Percentiles rank a stretch among this genome's conserved stretches.
These are phyloP conservation scores for Magnusiomyces tetraspermus DNA, from an alignment of 1,139 yeast species.

Conservation along the genomic window DNA sequence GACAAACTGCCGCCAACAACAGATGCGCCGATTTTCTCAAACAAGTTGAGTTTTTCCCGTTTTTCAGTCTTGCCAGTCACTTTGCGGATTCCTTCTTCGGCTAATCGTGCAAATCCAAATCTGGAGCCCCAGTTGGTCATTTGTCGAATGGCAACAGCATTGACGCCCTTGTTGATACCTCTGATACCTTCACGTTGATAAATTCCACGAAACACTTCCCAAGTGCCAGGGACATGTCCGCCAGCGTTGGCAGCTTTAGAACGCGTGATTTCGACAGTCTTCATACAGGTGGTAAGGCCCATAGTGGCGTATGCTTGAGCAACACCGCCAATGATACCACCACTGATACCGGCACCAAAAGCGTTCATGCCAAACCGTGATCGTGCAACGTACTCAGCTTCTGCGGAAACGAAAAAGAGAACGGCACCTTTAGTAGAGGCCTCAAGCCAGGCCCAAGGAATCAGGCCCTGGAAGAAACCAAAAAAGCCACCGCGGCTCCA, in stretches of 20 bases:
- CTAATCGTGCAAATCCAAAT: slow-evolving; percentile 84
- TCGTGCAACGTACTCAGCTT: slow-evolving; percentile 72
- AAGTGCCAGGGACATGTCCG: slow-evolving; percentile 59
- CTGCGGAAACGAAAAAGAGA: slow-evolving; percentile 80
- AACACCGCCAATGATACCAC: slow-evolving; percentile 92
- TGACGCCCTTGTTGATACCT: slow-evolving; percentile 96
- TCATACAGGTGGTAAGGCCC: slow-evolving; percentile 98
- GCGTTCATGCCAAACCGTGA: slow-evolving; percentile 50
- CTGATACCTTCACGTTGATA: slow-evolving; percentile 76
- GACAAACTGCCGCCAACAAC: slow-evolving; percentile 94
- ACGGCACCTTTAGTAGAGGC: slow-evolving; percentile 98
- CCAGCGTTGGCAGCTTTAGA: slow-evolving; percentile 67
- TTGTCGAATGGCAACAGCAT: slow-evolving; percentile 98
- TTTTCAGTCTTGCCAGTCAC: slow-evolving; percentile 50
- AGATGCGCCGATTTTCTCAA: slow-evolving; percentile 65
- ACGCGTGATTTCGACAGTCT: slow-evolving; percentile 84
- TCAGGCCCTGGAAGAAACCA: slow-evolving; percentile 93
- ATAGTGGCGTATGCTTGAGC: slow-evolving; percentile 94
- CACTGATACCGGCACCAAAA: slow-evolving; percentile 82
- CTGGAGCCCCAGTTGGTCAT: slow-evolving; percentile 99
- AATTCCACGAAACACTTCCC: slow-evolving; percentile 78
- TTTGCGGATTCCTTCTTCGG: slow-evolving; percentile 72
- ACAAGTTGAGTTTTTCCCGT: slow-evolving; percentile 51
- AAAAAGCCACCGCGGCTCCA: slow-evolving; percentile 88
- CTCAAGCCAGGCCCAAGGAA: slow-evolving; percentile 99